A percentile compares a stretch with the other conserved stretches of the same genome.
phyloP scores from a whole-genome alignment of 2,329 filamentous ascomycete genomes.

The Penicillium sp. region DNA sequence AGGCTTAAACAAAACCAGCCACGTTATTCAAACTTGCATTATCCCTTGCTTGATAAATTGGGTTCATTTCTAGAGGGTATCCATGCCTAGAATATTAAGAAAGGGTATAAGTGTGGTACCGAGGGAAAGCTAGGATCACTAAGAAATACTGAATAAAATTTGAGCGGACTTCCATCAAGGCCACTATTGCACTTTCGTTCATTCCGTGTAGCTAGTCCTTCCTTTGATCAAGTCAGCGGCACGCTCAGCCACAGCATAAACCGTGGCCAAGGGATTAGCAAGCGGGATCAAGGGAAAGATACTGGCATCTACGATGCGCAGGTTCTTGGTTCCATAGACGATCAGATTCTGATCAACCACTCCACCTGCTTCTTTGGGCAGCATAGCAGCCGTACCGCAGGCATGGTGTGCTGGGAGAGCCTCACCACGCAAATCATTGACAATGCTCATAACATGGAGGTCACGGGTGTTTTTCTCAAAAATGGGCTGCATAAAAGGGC shows the following conservation, averaged over 20 bases:
- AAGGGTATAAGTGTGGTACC: no score
- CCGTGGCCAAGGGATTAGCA: conserved; percentile 33
- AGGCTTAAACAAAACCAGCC: no score
- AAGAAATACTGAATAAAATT: no score
- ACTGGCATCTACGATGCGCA: conserved; percentile 35
- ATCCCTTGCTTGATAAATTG: no score
- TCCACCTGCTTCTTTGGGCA: conserved; percentile 22
- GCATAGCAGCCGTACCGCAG: conserved; percentile 25
- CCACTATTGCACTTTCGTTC: no score
- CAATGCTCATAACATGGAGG: conserved; percentile 9
- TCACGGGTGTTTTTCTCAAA: conserved; percentile 1
- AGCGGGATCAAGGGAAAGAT: conserved; percentile 32
- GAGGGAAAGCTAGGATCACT: no score
- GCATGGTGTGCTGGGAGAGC: conserved; percentile 9
- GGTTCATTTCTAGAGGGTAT: no score
- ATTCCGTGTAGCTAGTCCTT: not conserved
- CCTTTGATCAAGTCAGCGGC: conserved; percentile 26
- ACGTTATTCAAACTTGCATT: no score
- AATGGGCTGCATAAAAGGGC: conserved; percentile 1
- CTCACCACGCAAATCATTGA: conserved; percentile 3
- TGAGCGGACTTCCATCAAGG: no score
- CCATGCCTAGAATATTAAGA: no score
- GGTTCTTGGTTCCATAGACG: conserved; percentile 29
- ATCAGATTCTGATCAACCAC: conserved; percentile 27
- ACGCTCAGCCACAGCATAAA: conserved; percentile 36